These are phyloP conservation scores for Hygrophila difformis DNA, from an alignment of 257 asterid species.

Conservation along the genomic window DNA sequence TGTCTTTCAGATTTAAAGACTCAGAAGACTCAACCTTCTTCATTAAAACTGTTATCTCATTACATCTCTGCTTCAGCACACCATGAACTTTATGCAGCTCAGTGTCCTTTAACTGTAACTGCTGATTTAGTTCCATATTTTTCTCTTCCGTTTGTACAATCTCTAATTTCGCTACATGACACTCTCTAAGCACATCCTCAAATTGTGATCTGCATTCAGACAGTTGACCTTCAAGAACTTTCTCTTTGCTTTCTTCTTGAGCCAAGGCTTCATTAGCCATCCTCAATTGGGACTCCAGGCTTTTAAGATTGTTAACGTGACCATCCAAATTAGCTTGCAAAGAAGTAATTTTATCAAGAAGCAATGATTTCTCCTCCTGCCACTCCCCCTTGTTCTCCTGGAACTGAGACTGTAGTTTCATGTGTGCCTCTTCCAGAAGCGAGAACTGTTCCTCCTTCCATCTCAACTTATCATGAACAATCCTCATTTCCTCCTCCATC, in stretches of 20 bases:
- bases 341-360: constrained; percentile 27
- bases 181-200: constrained; percentile 23
- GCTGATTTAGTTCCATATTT: constrained; percentile 21
- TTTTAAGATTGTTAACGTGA: constrained; percentile 25
- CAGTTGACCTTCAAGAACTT: constrained; percentile 24
- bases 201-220: constrained; percentile 24
- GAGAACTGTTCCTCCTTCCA: constrained; percentile 39
- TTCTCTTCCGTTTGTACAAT: constrained; percentile 16
- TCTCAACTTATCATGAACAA: constrained; percentile 22
- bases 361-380: constrained; percentile 31
- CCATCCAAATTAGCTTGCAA: constrained; percentile 31
- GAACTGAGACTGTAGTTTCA: constrained; percentile 23
- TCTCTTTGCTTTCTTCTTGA: constrained; percentile 30
- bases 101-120: constrained; percentile 15
- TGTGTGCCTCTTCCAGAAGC: constrained; percentile 36
- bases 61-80: constrained; percentile 20
- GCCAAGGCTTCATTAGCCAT: constrained; percentile 29
- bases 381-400: constrained; percentile 25
- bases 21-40: constrained; percentile 15
- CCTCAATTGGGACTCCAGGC: constrained; percentile 24
- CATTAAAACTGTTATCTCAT: constrained; percentile 13
- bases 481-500: constrained; percentile 31
- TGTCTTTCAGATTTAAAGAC: constrained; percentile 17
- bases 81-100: constrained; percentile 16
- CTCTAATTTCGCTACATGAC: constrained; percentile 23